Percentiles rank a stretch among this genome's conserved stretches.
phyloP scores from a whole-genome alignment of 2,329 filamentous ascomycete species.

The Xylaria sp. region DNA sequence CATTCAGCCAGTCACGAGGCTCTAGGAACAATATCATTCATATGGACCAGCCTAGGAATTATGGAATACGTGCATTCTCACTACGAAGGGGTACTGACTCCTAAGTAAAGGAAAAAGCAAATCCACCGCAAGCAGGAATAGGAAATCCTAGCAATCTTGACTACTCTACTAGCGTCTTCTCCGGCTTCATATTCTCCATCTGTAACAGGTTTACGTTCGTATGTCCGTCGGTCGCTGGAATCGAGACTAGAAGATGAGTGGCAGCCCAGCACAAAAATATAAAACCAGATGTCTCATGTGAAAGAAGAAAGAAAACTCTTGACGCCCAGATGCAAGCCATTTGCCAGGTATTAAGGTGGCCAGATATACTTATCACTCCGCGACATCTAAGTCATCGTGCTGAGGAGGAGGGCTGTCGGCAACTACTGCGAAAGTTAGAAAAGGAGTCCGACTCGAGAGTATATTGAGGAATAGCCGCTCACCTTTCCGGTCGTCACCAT shows the following conservation, averaged over 20 bases:
- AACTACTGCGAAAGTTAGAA: constrained; percentile 41
- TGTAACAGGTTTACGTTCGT: constrained; percentile 6
- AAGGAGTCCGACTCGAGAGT: constrained; percentile 7
- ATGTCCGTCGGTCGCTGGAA: constrained; percentile 18
- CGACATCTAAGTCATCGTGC: constrained; percentile 95
- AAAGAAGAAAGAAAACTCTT: constrained; percentile 22
- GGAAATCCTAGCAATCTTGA: constrained; percentile 14
- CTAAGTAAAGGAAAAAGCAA: not conserved
- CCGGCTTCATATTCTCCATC: constrained; percentile 11
- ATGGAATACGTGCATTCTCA: constrained; percentile 2
- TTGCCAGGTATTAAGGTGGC: constrained; percentile 19
- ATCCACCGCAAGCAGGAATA: constrained; percentile 4
- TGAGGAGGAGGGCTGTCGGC: constrained; percentile 79
- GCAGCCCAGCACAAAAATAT: constrained; percentile 27
- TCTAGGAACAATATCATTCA: too few species aligned
- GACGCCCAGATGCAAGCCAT: constrained; percentile 20
- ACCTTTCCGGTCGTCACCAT: constrained; percentile 93
- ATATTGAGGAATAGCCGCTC: constrained; percentile 31
- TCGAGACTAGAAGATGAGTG: constrained; percentile 39
- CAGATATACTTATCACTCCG: constrained; percentile 61
- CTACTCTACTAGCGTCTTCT: constrained; percentile 9
- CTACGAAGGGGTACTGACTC: constrained; percentile 14
- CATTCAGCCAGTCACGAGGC: not conserved
- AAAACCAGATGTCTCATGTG: constrained; percentile 25
- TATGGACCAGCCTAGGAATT: not conserved